These are phyloP conservation scores for Dryas octopetala DNA, from an alignment of 306 rosid species.

Conservation along the genomic window DNA sequence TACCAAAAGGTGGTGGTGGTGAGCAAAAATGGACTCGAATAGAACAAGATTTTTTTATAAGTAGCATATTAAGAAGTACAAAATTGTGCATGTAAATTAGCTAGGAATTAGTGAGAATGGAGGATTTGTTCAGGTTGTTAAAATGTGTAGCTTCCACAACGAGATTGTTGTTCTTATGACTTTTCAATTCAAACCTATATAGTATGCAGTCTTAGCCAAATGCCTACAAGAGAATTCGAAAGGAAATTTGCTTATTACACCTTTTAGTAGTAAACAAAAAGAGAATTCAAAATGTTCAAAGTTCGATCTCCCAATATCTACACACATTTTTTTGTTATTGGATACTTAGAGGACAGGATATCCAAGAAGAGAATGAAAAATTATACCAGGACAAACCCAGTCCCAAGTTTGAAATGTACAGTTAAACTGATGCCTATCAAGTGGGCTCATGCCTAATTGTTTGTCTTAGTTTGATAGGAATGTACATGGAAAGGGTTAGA, in stretches of 20 bases:
- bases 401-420: background rate
- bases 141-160: too few relatives aligned
- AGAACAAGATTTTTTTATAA: too few relatives aligned
- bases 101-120: too few relatives aligned
- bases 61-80: too few relatives aligned
- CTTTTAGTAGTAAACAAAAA: background rate
- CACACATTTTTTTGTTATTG: background rate
- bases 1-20: too few relatives aligned
- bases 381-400: slow-evolving; percentile 7
- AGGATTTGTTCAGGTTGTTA: too few relatives aligned
- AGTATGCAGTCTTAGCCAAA: background rate
- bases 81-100: too few relatives aligned
- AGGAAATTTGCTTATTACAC: background rate
- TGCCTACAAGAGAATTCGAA: background rate
- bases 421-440: background rate
- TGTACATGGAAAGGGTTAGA: background rate
- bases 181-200: too few relatives aligned
- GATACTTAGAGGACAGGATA: background rate
- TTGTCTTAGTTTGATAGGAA: background rate
- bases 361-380: background rate
- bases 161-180: too few relatives aligned
- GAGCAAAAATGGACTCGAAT: too few relatives aligned
- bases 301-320: background rate
- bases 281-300: background rate
- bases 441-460: slow-evolving; percentile 21